phyloP scores from a whole-genome alignment of 345 rosid species.

The Hibiscus trionum region DNA sequence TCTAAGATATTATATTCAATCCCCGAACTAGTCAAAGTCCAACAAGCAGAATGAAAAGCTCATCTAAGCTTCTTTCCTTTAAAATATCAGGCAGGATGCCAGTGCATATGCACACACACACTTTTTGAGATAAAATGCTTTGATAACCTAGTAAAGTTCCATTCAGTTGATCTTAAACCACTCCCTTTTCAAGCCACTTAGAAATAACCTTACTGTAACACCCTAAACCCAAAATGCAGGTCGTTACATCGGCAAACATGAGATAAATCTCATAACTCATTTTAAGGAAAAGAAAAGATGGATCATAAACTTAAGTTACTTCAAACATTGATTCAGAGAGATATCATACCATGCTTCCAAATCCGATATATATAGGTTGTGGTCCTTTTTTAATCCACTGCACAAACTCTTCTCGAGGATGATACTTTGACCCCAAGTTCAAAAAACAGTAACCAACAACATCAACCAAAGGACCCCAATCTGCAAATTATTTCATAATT shows the following conservation, averaged over 20 bases:
- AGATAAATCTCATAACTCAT: neutral
- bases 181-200: neutral
- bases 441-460: constrained; percentile 96
- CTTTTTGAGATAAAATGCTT: neutral
- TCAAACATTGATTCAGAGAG: neutral
- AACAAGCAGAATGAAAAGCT: neutral
- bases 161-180: neutral
- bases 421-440: constrained; percentile 75
- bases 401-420: constrained; percentile 57
- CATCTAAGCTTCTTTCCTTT: neutral
- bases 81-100: neutral
- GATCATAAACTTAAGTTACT: neutral
- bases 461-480: constrained; percentile 90
- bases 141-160: neutral
- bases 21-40: neutral
- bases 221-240: too few relatives aligned
- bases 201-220: neutral
- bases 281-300: neutral
- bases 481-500: constrained; percentile 35
- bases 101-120: neutral
- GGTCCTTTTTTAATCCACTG: constrained; percentile 74
- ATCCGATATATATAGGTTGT: constrained; percentile 83
- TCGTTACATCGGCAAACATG: neutral
- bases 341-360: constrained; percentile 92
- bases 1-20: neutral